Evolutionary conservation across 140 eudicot genomes (phyloP).

Genomic region (Stevia rebaudiana): DNA sequence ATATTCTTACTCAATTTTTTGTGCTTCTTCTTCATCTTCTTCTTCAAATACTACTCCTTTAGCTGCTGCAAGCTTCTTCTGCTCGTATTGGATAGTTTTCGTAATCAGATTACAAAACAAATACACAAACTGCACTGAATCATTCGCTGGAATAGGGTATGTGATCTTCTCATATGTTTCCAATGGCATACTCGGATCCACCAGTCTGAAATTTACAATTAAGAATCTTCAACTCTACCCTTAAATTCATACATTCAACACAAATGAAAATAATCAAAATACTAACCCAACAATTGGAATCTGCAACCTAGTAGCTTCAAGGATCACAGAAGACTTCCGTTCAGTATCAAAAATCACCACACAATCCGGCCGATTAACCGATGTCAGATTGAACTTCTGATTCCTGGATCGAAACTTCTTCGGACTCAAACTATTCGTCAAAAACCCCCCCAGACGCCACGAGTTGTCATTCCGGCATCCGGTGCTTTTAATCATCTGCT

Average conservation of each 20-base stretch:
- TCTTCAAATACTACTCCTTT: slow-evolving; percentile 20
- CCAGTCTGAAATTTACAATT: slow-evolving; percentile 28
- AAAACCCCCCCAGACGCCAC: slow-evolving; percentile 83
- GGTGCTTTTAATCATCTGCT: slow-evolving; percentile 53
- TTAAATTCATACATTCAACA: slow-evolving; percentile 3
- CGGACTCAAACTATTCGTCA: slow-evolving; percentile 73
- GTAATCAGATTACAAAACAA: slow-evolving; percentile 90
- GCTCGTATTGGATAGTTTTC: slow-evolving; percentile 64
- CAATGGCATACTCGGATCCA: slow-evolving; percentile 68
- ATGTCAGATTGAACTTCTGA: slow-evolving; percentile 51
- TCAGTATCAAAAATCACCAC: slow-evolving; percentile 77
- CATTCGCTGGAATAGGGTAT: slow-evolving; percentile 82
- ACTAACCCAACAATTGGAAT: slow-evolving; percentile 73
- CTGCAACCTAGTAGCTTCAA: slow-evolving; percentile 64
- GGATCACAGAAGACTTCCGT: slow-evolving; percentile 58
- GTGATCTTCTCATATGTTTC: slow-evolving; percentile 62
- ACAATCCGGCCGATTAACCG: slow-evolving; percentile 65
- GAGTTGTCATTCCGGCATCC: slow-evolving; percentile 50
- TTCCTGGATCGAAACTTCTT: slow-evolving; percentile 67
- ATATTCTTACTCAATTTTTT: slow-evolving; percentile 31
- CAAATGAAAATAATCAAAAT: background rate
- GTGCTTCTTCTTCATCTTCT: slow-evolving; percentile 23
- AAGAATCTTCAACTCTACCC: background rate
- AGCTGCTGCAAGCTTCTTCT: slow-evolving; percentile 35
- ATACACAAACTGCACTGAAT: slow-evolving; percentile 81